Conservation (phyloP, 2,329 filamentous ascomycete genomes). For the Fusarium sarcochroum region DNA sequence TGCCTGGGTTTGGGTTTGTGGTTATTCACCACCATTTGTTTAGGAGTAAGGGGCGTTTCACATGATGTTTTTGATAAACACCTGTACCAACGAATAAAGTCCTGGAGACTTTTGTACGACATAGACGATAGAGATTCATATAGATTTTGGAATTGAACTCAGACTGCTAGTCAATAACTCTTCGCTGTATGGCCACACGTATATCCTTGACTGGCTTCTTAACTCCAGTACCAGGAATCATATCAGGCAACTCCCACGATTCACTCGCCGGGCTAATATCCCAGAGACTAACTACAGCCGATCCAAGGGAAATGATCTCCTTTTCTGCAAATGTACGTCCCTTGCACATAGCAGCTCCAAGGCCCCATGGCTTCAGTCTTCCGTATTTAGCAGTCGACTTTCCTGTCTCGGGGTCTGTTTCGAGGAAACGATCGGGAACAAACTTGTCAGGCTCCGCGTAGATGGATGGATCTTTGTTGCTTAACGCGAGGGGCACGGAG, state of each 20-base stretch:
- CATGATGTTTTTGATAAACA: too few relatives aligned
- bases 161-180: background rate
- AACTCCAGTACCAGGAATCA: constrained; percentile 31
- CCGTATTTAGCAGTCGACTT: constrained; percentile 36
- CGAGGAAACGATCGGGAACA: constrained; percentile 41
- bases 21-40: too few relatives aligned
- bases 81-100: background rate
- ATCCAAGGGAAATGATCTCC: constrained; percentile 35
- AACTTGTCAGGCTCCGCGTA: constrained; percentile 39
- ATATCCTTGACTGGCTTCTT: constrained; percentile 33
- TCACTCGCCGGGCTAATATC: constrained; percentile 23
- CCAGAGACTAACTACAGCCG: constrained; percentile 37
- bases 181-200: constrained; percentile 39
- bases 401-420: constrained; percentile 23
- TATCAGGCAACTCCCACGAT: constrained; percentile 28
- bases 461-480: constrained; percentile 31
- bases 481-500: constrained; percentile 31
- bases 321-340: constrained; percentile 47
- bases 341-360: constrained; percentile 43
- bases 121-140: background rate
- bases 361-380: constrained; percentile 43
- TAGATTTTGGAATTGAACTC: background rate
- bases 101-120: background rate
- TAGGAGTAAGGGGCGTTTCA: too few relatives aligned
- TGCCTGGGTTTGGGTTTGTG: too few relatives aligned